A percentile compares a stretch with the other conserved stretches of the same genome.
Conservation (phyloP, 345 rosid species). For the Hevea brasiliensis region DNA sequence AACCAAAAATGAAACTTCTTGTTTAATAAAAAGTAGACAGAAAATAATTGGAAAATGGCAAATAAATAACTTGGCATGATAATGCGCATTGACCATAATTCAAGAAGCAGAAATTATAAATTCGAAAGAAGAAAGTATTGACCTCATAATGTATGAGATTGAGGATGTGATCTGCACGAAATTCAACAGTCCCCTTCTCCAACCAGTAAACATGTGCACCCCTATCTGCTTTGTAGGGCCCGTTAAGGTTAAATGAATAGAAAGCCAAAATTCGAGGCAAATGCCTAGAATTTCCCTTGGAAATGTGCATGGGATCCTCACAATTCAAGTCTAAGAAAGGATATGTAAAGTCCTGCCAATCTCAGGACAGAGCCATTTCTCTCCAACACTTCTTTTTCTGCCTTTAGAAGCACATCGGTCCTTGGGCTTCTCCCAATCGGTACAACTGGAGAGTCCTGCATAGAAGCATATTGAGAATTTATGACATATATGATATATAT, state of each 20-base stretch:
- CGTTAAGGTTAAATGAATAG: conserved; percentile 43
- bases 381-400: conserved; percentile 73
- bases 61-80: not conserved
- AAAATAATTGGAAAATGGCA: not conserved
- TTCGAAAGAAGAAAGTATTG: conserved; percentile 4
- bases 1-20: not conserved
- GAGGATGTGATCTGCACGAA: conserved; percentile 84
- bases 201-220: conserved; percentile 94
- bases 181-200: conserved; percentile 62
- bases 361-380: conserved; percentile 75
- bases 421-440: conserved; percentile 87
- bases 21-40: not conserved
- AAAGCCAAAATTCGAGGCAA: not conserved
- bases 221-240: conserved; percentile 68
- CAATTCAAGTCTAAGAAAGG: conserved; percentile 43
- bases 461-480: conserved; percentile 10
- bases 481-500: not conserved
- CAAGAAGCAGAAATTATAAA: not conserved
- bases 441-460: conserved; percentile 77
- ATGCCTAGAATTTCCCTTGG: conserved; percentile 16
- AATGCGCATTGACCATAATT: not conserved
- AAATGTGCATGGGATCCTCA: conserved; percentile 10
- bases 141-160: conserved; percentile 98
- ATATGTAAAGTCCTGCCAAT: conserved; percentile 96
- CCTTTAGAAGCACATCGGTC: conserved; percentile 77